Conservation (phyloP, 768 basidiomycete genomes). For the Serendipita sp. region DNA sequence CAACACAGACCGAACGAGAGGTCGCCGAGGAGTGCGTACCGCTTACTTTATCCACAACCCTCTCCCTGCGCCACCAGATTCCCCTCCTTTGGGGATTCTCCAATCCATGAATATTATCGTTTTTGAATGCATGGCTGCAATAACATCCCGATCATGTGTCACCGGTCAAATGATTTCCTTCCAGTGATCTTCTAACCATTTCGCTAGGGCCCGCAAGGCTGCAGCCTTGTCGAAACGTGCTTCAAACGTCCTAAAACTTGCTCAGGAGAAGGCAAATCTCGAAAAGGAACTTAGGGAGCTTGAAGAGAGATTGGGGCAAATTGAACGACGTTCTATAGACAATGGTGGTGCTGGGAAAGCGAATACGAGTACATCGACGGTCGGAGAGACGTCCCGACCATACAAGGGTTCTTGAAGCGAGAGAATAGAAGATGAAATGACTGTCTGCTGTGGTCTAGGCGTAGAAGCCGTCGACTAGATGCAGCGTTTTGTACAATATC, state of each 20-base stretch:
- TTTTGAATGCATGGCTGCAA: not conserved
- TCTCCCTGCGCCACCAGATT: conserved; percentile 2
- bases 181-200: not conserved
- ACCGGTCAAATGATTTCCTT: not conserved
- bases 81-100: not conserved
- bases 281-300: conserved; percentile 61
- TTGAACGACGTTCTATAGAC: conserved; percentile 39
- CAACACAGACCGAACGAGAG: conserved; percentile 3
- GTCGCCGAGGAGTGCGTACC: conserved; percentile 4
- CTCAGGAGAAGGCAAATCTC: conserved; percentile 65
- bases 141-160: not conserved
- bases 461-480: not conserved
- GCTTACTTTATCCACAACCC: not conserved
- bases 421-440: not conserved
- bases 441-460: not conserved
- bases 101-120: not conserved
- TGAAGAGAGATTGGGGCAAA: conserved; percentile 57
- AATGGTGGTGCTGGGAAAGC: conserved; percentile 28
- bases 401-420: not conserved
- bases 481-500: not conserved
- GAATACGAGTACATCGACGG: conserved; percentile 18
- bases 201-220: not conserved
- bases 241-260: conserved; percentile 59
- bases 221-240: conserved; percentile 43
- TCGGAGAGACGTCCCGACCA: conserved; percentile 3